phyloP scores from a whole-genome alignment of 805 yeast species.

The Candida pseudofarinosa region DNA sequence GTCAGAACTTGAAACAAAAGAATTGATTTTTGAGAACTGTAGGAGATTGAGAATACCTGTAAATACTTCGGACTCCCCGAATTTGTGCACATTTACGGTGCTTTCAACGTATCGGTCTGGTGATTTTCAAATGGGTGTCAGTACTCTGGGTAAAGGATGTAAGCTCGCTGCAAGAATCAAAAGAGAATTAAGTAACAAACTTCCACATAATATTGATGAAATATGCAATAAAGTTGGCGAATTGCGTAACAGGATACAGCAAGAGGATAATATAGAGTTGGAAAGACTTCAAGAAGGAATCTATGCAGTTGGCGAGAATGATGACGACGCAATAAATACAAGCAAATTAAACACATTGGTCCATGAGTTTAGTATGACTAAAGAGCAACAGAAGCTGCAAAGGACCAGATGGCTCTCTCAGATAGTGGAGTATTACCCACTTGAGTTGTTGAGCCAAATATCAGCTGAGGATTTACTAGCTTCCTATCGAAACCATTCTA shows the following conservation, averaged over 20 bases:
- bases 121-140: conserved; percentile 73
- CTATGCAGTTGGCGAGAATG: conserved; percentile 48
- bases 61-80: conserved; percentile 71
- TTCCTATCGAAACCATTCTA: conserved; percentile 27
- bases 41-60: conserved; percentile 68
- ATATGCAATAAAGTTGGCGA: conserved; percentile 68
- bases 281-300: conserved; percentile 14
- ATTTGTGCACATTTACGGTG: conserved; percentile 69
- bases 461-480: conserved; percentile 54
- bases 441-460: conserved; percentile 56
- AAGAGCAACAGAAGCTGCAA: conserved; percentile 48
- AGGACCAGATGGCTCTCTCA: conserved; percentile 84
- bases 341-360: conserved; percentile 58
- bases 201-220: conserved; percentile 69
- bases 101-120: conserved; percentile 70
- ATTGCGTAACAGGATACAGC: conserved; percentile 53
- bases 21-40: conserved; percentile 49
- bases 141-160: conserved; percentile 89
- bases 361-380: conserved; percentile 53
- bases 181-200: conserved; percentile 59
- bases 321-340: conserved; percentile 67
- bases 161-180: conserved; percentile 75
- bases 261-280: conserved; percentile 42
- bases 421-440: conserved; percentile 86
- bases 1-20: conserved; percentile 23